A percentile compares a stretch with the other conserved stretches of the same genome.
phyloP scores from a whole-genome alignment of 1,139 yeast species.

The Nakaseomyces uthaithaninus region DNA sequence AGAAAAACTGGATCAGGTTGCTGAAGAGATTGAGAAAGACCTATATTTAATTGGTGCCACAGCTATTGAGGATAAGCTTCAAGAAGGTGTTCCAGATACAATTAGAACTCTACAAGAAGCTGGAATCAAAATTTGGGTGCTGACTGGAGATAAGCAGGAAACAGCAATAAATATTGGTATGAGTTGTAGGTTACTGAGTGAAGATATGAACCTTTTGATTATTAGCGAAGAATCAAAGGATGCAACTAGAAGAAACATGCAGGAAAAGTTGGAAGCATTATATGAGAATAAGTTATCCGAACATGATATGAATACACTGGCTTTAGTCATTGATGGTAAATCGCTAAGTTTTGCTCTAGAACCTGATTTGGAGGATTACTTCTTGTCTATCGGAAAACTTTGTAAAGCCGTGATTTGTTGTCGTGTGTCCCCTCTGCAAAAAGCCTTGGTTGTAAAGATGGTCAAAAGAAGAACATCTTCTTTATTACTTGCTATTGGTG shows the following conservation, averaged over 20 bases:
- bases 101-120: constrained; percentile 92
- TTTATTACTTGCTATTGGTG: constrained; percentile 86
- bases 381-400: constrained; percentile 70
- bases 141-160: constrained; percentile 97
- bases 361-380: constrained; percentile 65
- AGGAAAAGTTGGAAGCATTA: constrained; percentile 70
- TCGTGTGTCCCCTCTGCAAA: constrained; percentile 95
- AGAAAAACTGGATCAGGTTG: constrained; percentile 71
- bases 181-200: constrained; percentile 90
- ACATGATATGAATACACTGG: constrained; percentile 72
- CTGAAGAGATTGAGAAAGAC: constrained; percentile 75
- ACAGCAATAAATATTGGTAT: constrained; percentile 99
- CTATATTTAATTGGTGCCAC: constrained; percentile 88
- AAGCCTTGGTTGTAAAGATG: constrained; percentile 89
- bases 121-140: constrained; percentile 93
- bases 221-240: constrained; percentile 79
- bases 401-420: constrained; percentile 97
- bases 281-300: constrained; percentile 55
- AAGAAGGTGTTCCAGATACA: constrained; percentile 97
- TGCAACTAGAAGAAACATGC: constrained; percentile 62
- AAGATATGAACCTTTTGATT: constrained; percentile 88
- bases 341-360: constrained; percentile 82
- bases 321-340: constrained; percentile 88
- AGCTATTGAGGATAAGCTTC: constrained; percentile 95
- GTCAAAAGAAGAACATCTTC: constrained; percentile 77